Percentiles rank a stretch among this genome's conserved stretches.
phyloP scores from a whole-genome alignment of 148 eudicot species.

The Tetragonia tetragonoides region DNA sequence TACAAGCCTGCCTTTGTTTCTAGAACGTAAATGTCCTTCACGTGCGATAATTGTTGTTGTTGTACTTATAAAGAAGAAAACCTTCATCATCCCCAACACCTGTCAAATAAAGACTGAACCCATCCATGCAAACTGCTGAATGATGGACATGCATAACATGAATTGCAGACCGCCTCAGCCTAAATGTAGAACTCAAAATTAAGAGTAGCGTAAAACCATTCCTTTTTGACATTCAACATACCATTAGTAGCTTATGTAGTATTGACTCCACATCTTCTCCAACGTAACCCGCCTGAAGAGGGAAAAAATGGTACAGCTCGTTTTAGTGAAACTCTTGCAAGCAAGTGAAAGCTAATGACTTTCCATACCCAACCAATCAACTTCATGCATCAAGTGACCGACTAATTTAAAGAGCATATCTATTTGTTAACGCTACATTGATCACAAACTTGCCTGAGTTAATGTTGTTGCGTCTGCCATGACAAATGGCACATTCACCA shows the following conservation, averaged over 20 bases:
- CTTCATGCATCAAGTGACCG: slow-evolving; percentile 12
- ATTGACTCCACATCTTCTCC: slow-evolving; percentile 97
- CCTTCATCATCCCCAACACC: background rate
- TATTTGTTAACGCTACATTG: background rate
- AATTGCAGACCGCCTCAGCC: background rate
- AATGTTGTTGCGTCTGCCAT: slow-evolving; percentile 97
- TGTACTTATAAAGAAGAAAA: background rate
- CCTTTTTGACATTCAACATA: slow-evolving; percentile 24
- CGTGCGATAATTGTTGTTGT: background rate
- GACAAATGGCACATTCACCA: slow-evolving; percentile 97
- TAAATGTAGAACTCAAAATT: background rate
- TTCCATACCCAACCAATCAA: slow-evolving; percentile 36
- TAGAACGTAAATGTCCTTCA: background rate
- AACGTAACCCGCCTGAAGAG: slow-evolving; percentile 87
- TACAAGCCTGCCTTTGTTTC: background rate
- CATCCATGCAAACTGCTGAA: background rate
- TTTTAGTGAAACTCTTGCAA: background rate
- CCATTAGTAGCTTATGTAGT: slow-evolving; percentile 75
- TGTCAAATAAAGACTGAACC: background rate
- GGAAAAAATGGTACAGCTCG: background rate
- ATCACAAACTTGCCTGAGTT: slow-evolving; percentile 66
- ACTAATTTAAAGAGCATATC: slow-evolving; percentile 2
- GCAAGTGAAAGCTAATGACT: background rate
- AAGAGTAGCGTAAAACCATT: background rate
- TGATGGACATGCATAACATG: background rate